Evolutionary conservation across 768 basidiomycete species (phyloP), one percentile per base, ranked within the genome.

Genomic region (Termitomyces sp.): DNA sequence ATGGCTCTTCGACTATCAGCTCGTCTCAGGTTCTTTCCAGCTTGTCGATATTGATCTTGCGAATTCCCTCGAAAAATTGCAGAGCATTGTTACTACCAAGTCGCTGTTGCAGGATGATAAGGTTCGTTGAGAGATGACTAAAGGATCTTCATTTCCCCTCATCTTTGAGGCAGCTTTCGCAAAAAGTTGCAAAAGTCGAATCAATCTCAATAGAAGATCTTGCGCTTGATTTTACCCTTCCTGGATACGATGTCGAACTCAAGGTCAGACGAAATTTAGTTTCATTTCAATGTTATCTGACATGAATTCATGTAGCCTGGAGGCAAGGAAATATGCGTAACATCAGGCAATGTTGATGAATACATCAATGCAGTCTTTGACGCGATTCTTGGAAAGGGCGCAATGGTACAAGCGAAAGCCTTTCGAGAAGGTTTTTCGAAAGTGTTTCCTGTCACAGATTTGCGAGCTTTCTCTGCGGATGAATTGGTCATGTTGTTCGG

Each of bases 401-500:
- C 87, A 20, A 76, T 80, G 53, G 73, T 82, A 1, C 94, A 97
- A 72, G 89, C 90, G 7, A 85, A 88, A 66, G 93, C 94, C 2
- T 98, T 99, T 85, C 81, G 86, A 62, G 91, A 94, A 61, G 96
- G 94, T 1, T 96, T 96, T 72, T 94, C 92, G 1, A 93, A 94
- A 69, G 94, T 98, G 31, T 98, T 99, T 81, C 92, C 96, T 5
- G 86, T 98, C 47, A 75, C 80, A 28, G 95, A 99, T 66, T 75
- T 99, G 31, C 85, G 89, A 63, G 90, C 92, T 6, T 99, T 99
- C 74, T 89, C 95, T 37, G 82, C 92, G 5, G 92, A 97, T 58
- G 97, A 99, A 71, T 75, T 99, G n/a, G 90, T 90, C 16, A 90
- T 96, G 83, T 78, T 98, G 22, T 96, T 98, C 66, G 96, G 96